Evolutionary conservation across 129 eudicot genomes (phyloP).

Genomic region (Tagetes erecta): DNA sequence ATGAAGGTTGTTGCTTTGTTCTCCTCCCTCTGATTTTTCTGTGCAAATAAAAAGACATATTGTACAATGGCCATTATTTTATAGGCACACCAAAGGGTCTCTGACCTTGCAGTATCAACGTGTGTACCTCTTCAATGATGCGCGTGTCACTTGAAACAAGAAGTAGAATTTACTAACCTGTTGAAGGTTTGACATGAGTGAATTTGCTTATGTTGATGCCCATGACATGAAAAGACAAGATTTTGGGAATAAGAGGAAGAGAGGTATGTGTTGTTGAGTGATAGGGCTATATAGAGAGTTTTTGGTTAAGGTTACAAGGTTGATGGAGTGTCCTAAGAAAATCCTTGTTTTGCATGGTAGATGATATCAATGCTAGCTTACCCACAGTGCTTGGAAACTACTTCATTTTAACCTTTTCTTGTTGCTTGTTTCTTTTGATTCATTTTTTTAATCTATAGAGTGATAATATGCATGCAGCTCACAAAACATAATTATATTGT

Average conservation of each 20-base stretch:
- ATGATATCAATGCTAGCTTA: slow-evolving; percentile 9
- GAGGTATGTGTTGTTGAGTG: slow-evolving; percentile 4
- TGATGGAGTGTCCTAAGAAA: slow-evolving; percentile 18
- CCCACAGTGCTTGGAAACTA: slow-evolving; percentile 1
- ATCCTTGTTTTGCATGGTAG: slow-evolving; percentile 26
- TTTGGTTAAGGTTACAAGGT: slow-evolving; percentile 8
- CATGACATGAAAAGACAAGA: slow-evolving; percentile 21
- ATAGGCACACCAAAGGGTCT: not conserved
- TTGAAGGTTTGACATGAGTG: slow-evolving; percentile 13
- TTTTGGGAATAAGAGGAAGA: not conserved
- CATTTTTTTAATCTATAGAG: no score
- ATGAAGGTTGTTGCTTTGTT: slow-evolving; percentile 15
- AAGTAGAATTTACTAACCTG: slow-evolving; percentile 4
- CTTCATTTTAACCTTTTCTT: not conserved
- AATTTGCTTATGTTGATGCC: slow-evolving; percentile 18
- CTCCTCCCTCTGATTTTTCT: slow-evolving; percentile 18
- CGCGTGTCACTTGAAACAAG: no score
- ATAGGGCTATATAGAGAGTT: slow-evolving; percentile 8
- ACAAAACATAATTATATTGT: no score
- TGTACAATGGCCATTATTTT: not conserved
- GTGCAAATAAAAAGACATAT: not conserved
- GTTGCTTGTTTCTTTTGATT: not conserved
- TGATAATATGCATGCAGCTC: not conserved
- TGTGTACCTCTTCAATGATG: not conserved
- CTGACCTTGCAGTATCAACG: not conserved